Percentiles rank a stretch among this genome's conserved stretches.
These are phyloP conservation scores for Gracilaria vermiculophylla DNA, from an alignment of 23 red algal species.

Conservation along the genomic window DNA sequence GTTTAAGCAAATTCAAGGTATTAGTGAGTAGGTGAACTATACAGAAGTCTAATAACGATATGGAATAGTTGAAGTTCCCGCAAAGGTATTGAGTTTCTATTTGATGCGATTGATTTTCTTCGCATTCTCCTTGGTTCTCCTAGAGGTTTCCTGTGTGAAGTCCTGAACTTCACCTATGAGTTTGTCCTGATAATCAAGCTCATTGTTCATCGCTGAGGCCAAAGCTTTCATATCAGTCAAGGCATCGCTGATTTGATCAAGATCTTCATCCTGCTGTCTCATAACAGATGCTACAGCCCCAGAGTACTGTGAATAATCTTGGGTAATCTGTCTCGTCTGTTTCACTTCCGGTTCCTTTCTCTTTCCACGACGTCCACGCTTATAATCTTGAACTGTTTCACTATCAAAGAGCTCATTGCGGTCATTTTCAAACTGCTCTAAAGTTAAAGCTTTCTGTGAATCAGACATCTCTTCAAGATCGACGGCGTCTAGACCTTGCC, in stretches of 20 bases:
- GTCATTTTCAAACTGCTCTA: constrained; percentile 38
- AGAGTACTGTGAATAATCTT: constrained; percentile 69
- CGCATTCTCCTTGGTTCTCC: constrained; percentile 68
- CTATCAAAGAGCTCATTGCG: constrained; percentile 47
- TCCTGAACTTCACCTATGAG: constrained; percentile 67
- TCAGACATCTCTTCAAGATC: constrained; percentile 43
- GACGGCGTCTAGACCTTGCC: constrained; percentile 37
- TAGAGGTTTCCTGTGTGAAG: constrained; percentile 57
- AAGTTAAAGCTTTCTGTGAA: not conserved
- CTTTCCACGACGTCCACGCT: constrained; percentile 22
- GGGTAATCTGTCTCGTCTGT: constrained; percentile 17
- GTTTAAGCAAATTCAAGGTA: no score
- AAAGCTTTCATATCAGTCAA: constrained; percentile 78
- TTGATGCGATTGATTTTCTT: constrained; percentile 68
- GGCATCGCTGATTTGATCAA: constrained; percentile 74
- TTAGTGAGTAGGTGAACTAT: not conserved
- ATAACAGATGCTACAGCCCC: constrained; percentile 41
- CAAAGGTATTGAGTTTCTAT: not conserved
- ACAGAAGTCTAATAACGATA: not conserved
- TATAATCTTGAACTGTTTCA: constrained; percentile 16
- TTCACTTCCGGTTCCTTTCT: not conserved
- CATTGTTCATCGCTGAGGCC: constrained; percentile 83
- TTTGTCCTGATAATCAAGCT: constrained; percentile 78
- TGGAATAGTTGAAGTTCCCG: not conserved
- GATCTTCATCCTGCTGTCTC: constrained; percentile 87